Evolutionary conservation across 257 asterid genomes (phyloP).

Genomic region (Nicotiana knightiana): DNA sequence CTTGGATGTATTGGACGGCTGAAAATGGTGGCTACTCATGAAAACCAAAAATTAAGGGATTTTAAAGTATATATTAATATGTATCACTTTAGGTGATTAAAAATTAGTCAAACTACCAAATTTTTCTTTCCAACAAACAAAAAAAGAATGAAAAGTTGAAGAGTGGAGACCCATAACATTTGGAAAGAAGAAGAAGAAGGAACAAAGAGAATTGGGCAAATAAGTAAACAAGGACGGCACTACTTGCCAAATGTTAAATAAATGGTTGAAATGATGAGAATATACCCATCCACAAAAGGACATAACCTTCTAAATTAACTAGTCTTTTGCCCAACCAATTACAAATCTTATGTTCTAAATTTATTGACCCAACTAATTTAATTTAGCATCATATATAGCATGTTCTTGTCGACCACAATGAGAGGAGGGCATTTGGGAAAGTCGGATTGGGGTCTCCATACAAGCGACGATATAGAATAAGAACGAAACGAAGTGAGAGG

Average conservation of each 20-base stretch:
- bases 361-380: no score
- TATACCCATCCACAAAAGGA: neutral
- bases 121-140: neutral
- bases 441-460: fast-evolving
- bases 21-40: conserved; percentile 1
- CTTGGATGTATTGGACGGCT: neutral
- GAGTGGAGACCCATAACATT: conserved; percentile 17
- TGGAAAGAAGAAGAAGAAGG: neutral
- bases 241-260: conserved; percentile 13
- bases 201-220: neutral
- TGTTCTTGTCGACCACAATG: no score
- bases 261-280: neutral
- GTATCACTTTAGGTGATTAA: neutral
- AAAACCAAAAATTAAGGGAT: neutral
- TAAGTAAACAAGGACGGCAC: conserved; percentile 15
- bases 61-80: neutral
- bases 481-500: no score
- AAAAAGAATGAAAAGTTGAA: conserved; percentile 10
- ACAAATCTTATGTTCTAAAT: no score
- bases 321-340: no score
- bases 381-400: fast-evolving
- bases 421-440: no score
- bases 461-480: no score
- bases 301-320: neutral
- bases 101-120: conserved; percentile 3